phyloP scores from a whole-genome alignment of 2,329 filamentous ascomycete genomes.

The Arthroderma sp. region DNA sequence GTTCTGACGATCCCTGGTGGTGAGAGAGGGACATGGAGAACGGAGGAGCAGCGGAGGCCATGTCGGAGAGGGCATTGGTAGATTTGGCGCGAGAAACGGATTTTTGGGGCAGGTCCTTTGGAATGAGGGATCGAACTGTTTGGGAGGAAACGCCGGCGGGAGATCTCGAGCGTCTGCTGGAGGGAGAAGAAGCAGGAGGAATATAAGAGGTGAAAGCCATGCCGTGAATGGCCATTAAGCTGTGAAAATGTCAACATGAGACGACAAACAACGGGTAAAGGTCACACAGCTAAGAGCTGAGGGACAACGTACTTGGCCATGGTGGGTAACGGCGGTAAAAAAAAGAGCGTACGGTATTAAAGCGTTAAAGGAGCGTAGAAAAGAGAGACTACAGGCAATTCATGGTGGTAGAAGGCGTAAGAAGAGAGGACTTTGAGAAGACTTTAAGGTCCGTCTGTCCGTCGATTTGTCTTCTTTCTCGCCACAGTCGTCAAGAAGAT shows the following conservation, averaged over 20 bases:
- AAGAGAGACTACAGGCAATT: too few relatives aligned
- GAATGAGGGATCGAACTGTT: constrained; percentile 13
- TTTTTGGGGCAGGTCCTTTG: constrained; percentile 20
- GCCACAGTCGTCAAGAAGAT: too few relatives aligned
- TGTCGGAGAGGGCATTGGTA: constrained; percentile 27
- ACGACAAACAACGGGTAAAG: too few relatives aligned
- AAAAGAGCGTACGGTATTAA: background rate
- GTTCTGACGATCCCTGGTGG: background rate
- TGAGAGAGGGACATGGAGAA: background rate
- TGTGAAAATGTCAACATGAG: background rate
- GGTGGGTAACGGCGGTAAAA: constrained; percentile 3
- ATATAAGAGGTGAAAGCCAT: constrained; percentile 5
- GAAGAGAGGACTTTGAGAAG: too few relatives aligned
- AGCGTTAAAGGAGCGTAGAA: too few relatives aligned
- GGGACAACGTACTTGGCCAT: constrained; percentile 9
- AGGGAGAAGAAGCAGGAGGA: background rate
- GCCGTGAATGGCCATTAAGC: constrained; percentile 10
- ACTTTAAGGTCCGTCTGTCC: too few relatives aligned
- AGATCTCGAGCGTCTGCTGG: background rate
- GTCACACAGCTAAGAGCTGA: background rate
- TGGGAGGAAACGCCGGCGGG: constrained; percentile 15
- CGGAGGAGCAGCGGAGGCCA: constrained; percentile 16
- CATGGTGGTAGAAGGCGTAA: too few relatives aligned
- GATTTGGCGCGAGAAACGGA: constrained; percentile 33
- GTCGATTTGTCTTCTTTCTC: too few relatives aligned